Conservation (phyloP, 345 rosid species). For the Melaleuca alternifolia region DNA sequence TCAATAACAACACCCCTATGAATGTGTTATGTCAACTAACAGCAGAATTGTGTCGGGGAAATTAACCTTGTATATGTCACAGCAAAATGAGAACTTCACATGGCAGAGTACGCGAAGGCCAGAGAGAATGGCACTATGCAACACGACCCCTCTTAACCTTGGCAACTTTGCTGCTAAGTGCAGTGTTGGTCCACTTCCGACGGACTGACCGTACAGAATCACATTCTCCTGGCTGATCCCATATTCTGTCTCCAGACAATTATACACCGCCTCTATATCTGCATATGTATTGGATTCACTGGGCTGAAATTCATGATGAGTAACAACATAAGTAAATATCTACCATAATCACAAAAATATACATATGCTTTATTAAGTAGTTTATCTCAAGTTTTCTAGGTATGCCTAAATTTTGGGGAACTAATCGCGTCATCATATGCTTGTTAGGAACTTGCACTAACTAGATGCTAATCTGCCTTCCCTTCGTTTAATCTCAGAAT, state of each 20-base stretch:
- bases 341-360: background rate
- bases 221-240: constrained; percentile 91
- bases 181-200: constrained; percentile 94
- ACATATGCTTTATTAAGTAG: background rate
- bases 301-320: constrained; percentile 42
- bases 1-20: background rate
- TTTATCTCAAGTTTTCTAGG: background rate
- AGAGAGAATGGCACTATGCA: constrained; percentile 97
- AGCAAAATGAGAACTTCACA: constrained; percentile 74
- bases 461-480: background rate
- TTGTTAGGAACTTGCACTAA: background rate
- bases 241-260: constrained; percentile 83
- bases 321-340: background rate
- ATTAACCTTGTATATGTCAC: constrained; percentile 76
- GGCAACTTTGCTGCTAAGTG: constrained; percentile 97
- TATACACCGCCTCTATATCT: constrained; percentile 92
- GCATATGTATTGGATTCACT: constrained; percentile 91
- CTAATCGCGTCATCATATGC: background rate
- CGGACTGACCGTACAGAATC: constrained; percentile 93
- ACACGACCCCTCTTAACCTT: constrained; percentile 90
- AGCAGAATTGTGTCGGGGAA: background rate
- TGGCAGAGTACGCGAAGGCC: constrained; percentile 99
- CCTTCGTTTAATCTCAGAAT: background rate
- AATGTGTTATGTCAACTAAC: background rate
- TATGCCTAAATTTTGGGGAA: background rate